These are phyloP conservation scores for Alternaria rosae DNA, from an alignment of 2,329 filamentous ascomycete species.

Conservation along the genomic window DNA sequence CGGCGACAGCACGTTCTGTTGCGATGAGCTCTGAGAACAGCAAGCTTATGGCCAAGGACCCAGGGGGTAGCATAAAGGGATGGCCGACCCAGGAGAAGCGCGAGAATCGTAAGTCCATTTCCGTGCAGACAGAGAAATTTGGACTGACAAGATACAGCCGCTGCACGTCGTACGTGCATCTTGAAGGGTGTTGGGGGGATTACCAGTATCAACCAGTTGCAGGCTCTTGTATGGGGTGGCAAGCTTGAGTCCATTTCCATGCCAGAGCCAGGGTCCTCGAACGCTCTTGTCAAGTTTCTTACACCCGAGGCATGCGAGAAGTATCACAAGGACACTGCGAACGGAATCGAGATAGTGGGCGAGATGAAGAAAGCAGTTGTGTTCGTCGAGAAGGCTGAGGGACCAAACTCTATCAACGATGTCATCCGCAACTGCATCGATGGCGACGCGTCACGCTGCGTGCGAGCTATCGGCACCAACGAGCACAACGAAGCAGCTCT, in stretches of 20 bases:
- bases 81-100: constrained; percentile 45
- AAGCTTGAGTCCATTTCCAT: constrained; percentile 42
- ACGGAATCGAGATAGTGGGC: constrained; percentile 40
- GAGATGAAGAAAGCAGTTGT: constrained; percentile 31
- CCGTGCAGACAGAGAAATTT: neutral
- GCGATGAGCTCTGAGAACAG: neutral
- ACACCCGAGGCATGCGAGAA: constrained; percentile 41
- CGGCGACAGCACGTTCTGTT: neutral
- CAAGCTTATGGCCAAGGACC: constrained; percentile 2
- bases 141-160: constrained; percentile 25
- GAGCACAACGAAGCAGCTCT: constrained; percentile 50
- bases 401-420: constrained; percentile 48
- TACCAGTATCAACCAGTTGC: constrained; percentile 37
- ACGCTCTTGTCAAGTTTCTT: constrained; percentile 45
- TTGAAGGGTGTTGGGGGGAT: constrained; percentile 35
- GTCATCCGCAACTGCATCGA: constrained; percentile 52
- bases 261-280: constrained; percentile 29
- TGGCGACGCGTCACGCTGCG: constrained; percentile 54
- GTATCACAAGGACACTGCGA: constrained; percentile 44
- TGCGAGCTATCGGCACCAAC: constrained; percentile 54
- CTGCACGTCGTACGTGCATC: constrained; percentile 33
- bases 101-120: constrained; percentile 31
- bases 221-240: constrained; percentile 50
- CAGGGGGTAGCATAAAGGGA: constrained; percentile 18
- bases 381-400: constrained; percentile 37